Base-by-base conservation (phyloP, 2,329 filamentous ascomycete genomes). In the Hyphodiscus sp. region DNA sequence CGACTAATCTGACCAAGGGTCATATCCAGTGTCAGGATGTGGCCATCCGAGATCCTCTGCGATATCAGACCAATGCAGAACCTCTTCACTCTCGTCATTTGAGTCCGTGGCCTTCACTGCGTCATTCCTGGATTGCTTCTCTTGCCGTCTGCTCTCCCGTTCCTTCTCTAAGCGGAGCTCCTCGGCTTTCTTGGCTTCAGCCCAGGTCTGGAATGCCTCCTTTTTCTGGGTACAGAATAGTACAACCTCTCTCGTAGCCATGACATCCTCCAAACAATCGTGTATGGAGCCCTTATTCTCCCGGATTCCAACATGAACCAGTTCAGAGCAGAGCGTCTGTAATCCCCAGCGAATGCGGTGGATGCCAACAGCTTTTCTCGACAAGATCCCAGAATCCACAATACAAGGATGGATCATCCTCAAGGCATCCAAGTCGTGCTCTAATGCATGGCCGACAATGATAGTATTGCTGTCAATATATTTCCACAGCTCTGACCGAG, bases 211-310 rank as follows among this genome's bases (percentile, higher is more conserved):
- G 9, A 78, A 63, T 13, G 55, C 56, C 1, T 68, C 63, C 2
- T 64, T 64, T n/a, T 76, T 68, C 52, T 65, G 67, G n/a, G 75
- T 59, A 52, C 70, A 73, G 68, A 70, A 77, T 1, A 80, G 62
- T 5, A 72, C 68, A 46, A 80, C 59, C 60, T 80, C 76, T 8
- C 77, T 70, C 0, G 73, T 68, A 0, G 77, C 76, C 33, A 76
- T 69, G 0, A 76, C 72, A 64, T 79, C 74, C 59, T 79, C 75
- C 5, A 80, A 58, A 46, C 71, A 72, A 61, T 76, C 71, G 48
- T 79, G 77, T 1, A 76, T 73, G 1, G 59, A 61, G 10, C 55
- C 60, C 2, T 63, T 58, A 20, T 50, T 58, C 23, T 69, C 54
- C 52, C 72, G 72, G 16, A 78, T 72, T 1, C 57, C 53, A 11